Evolutionary conservation across 164 flowering plant species (phyloP), one percentile per base, ranked within the genome.

Genomic region (Paratinospora sagittata): DNA sequence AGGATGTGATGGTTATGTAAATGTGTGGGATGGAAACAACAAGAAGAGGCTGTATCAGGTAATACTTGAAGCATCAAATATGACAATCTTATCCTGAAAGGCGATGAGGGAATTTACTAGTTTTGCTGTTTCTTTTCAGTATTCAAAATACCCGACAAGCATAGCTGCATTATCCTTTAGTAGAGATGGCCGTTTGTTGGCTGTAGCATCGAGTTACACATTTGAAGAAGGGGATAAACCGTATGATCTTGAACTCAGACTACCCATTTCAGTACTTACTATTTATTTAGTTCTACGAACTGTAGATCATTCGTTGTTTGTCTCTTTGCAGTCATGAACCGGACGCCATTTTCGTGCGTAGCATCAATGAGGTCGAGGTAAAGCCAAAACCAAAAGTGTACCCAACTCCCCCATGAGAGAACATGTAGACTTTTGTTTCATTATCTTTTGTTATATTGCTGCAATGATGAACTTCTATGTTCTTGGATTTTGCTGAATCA

Each of bases 41-140:
- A 92, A 95, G 82, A 93, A 95, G 85, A 84, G 98, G 79, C 80
- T 93, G 37, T 93, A 96, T 77, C 98, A 91, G 93, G 97, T 90
- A 82, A 36, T 12, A n/a, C 24, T 23, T 45, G 21, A 52, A 52
- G 17, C 63, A 55, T 55, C 24, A 5, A 43, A 14, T 11, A 13
- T 16, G n/a, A 16, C 16, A 16, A 19, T 17, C 16, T 8, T 55
- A 55, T n/a, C 61, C 61, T 9, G 2, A 7, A 43, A 55, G 61
- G 61, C n/a, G 17, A 55, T 55, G 8, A 6, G 21, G 23, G 6
- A 3, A 9, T 24, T 26, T 33, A 27, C 14, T 24, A n/a, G 0
- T 23, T 63, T 21, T 72, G 14, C 9, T 47, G 47, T 68, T 66
- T 6, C 13, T 49, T 37, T 34, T 27, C 83, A 96, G 99, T 93